Evolutionary conservation across 164 flowering plant genomes (phyloP), one percentile per base, ranked within the genome.

Genomic region (Dillenia turbinata): DNA sequence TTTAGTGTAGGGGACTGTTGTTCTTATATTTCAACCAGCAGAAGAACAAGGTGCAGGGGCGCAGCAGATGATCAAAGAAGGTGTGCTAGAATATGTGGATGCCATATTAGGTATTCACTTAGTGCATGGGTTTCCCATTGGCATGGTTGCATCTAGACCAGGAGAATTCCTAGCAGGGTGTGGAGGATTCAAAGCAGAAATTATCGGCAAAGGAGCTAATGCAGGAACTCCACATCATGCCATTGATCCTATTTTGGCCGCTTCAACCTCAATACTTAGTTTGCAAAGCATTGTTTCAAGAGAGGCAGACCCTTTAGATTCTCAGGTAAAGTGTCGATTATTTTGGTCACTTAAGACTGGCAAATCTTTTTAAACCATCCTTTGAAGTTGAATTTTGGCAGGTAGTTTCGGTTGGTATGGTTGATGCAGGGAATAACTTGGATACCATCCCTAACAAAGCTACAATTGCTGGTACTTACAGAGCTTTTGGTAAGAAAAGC

Each of bases 21-120:
- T 80, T 56, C 81, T 89, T 10, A 70, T 89, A 64, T 86, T 86
- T 66, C 96, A 88, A 76, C 96, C 90, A 10, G 96, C 90, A 8
- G 96, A 89, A 71, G 96, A 89, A 63, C 44, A 56, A 17, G 87
- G 90, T 0, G 68, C 33, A 49, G 90, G 96, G 9, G 96, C 89
- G 8, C 71, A 63, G 48, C 54, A 71, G 10, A 85, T 86, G 89
- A 75, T 87, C n/a, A 15, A 76, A 53, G 89, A 71, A 62, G 85
- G 89, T 8, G 92, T 65, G 24, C 72, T 89, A n/a, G 80, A 85
- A 49, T 72, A 79, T 62, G 83, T 87, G 3, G 83, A 77, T 19
- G 90, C 86, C 14, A 82, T 89, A 19, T 79, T 89, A 17, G 82
- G 86, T 1, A 12, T 86, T 54, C 96, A 89, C 52, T 17, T 71